Evolutionary conservation across 441 rosid species (phyloP), one percentile per base, ranked within the genome.

Genomic region (Populus hybrid): DNA sequence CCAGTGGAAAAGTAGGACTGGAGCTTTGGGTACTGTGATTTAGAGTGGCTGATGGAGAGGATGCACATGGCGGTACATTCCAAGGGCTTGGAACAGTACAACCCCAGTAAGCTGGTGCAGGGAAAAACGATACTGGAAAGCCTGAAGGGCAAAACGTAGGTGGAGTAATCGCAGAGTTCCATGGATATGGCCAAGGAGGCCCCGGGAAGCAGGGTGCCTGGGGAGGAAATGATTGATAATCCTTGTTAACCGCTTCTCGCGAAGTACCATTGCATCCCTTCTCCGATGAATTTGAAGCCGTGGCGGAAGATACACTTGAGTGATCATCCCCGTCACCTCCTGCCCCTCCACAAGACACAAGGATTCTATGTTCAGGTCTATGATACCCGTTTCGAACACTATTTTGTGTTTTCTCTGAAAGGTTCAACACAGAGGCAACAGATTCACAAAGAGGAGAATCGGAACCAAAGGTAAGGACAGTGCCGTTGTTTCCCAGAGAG

Each of bases 131-230:
- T 84, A 90, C 82, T 2, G 94, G 89, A 82, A 73, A 87, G 66
- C 90, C 92, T 3, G 93, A 86, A 50, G 93, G 90, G 84, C 85
- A 90, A 80, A 86, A 89, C 4, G 86, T 83, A 0, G 89, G 87
- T 28, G 90, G 92, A 10, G 94, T 89, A 67, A 88, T 82, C 7
- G 88, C 61, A 18, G 92, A 82, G 65, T 88, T 89, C 94, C 98
- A 88, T 0, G 89, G 87, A 79, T 90, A 94, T 28, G 97, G 94
- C 99, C 97, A 93, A 42, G 97, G 95, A 81, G 90, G 89, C 72
- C 88, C 88, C 1, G 91, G 86, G 78, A 91, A 80, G 79, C 90
- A 92, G 67, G 88, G 87, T 76, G 86, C 71, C 46, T 87, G 87
- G 75, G 92, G 80, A 81, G 89, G 82, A 76, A 88, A 89, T 42